These are phyloP conservation scores for Tuber melanosporum DNA, from an alignment of 495 filamentous ascomycete species.

Conservation along the genomic window DNA sequence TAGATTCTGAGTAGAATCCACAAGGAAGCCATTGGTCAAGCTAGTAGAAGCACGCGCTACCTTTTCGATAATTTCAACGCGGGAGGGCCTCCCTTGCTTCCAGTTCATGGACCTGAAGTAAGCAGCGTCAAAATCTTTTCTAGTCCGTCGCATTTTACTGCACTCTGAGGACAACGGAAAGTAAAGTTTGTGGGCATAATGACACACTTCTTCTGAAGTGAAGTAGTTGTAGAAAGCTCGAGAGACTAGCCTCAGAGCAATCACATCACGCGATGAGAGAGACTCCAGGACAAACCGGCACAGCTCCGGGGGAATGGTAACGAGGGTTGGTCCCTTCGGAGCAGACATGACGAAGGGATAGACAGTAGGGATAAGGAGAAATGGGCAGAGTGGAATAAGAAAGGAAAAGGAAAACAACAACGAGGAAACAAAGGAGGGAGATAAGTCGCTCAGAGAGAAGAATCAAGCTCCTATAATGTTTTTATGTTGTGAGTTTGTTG, in stretches of 20 bases:
- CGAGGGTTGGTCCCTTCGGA: neutral
- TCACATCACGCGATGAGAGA: slow-evolving; percentile 26
- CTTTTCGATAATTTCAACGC: slow-evolving; percentile 34
- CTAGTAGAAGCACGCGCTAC: slow-evolving; percentile 35
- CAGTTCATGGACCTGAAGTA: slow-evolving; percentile 30
- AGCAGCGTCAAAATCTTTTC: slow-evolving; percentile 29
- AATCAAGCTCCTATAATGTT: neutral
- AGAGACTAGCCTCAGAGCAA: slow-evolving; percentile 30
- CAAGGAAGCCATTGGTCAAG: slow-evolving; percentile 34
- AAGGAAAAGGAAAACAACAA: neutral
- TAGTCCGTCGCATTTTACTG: slow-evolving; percentile 19
- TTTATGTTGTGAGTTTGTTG: neutral
- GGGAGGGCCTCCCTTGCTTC: slow-evolving; percentile 33
- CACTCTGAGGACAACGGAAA: slow-evolving; percentile 32
- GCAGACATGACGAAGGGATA: neutral
- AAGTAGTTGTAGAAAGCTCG: slow-evolving; percentile 30
- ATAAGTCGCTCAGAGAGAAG: neutral
- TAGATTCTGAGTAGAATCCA: slow-evolving; percentile 29
- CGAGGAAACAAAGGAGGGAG: neutral
- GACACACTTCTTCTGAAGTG: slow-evolving; percentile 29
- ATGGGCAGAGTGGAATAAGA: neutral
- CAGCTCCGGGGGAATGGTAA: slow-evolving; percentile 35
- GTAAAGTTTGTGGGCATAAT: slow-evolving; percentile 36
- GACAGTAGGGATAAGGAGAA: neutral
- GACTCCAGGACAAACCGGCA: slow-evolving; percentile 19